Evolutionary conservation across 192 early-diverging fungal genomes (phyloP), one percentile per base, ranked within the genome.

Genomic region (Entomortierella chlamydospora): DNA sequence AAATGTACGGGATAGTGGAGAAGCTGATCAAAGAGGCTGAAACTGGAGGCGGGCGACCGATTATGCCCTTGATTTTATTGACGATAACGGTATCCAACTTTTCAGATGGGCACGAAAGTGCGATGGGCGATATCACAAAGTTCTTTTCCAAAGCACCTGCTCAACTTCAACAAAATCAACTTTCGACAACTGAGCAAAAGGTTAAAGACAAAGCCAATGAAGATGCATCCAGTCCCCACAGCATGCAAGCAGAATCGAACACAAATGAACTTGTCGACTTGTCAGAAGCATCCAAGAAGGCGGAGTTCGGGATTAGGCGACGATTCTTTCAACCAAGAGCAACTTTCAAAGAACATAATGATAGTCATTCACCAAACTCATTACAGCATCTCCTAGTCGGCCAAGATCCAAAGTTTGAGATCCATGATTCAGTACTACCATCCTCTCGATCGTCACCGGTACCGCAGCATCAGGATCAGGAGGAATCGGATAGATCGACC

Each of bases 61-160:
- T 79, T 34, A 23, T 79, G 13, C 76, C 76, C 11, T 49, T 79
- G 47, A 33, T 79, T 6, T 22, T 79, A 8, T 55, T 79, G 18
- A 61, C 68, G 26, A 63, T 70, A 20, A 70, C 76, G 18, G 76
- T 79, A 0, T 79, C 76, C 20, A 79, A 79, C 34, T 79, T 79
- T 47, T 63, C 62, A 3, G 63, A 28, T 1, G 68, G 67, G 10
- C 45, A 56, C 31, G 68, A 57, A 12, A 66, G 62, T 56, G 62
- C 68, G 3, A 53, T 79, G 62, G 68, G 68, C 8, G 68, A 79
- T 42, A 79, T 79, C 37, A 79, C 76, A 54, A 79, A 79, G 57
- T 79, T 79, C 41, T 79, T 79, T 61, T 70, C 76, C 17, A 79
- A 70, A 45, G 57, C 62, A 30, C 58, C 76, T 13, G 30, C 50